Base-by-base conservation (phyloP, 2,329 filamentous ascomycete species). In the Talaromyces marneffei region DNA sequence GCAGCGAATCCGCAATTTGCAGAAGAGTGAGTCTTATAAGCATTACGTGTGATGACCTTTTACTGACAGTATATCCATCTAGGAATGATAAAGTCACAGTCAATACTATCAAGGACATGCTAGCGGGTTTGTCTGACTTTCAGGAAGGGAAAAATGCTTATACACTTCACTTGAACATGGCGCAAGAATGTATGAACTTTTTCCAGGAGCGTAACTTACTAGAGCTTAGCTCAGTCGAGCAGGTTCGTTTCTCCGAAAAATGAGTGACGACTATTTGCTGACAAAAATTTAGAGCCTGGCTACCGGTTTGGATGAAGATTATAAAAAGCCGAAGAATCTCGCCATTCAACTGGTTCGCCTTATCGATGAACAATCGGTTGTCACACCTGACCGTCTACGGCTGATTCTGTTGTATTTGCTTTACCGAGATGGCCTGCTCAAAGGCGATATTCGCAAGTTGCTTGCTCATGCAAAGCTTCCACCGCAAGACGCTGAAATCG, bases 81-180 rank as follows among this genome's bases (percentile, higher is more conserved):
- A 83, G 83, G 65, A 85, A 89, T 61, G 83, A 87, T 33, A 82
- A 85, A 52, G 88, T 87, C 42, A 95, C 85, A 71, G 80, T 99
- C 60, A 96, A 92, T 75, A 89, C 90, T 27, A 96, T 99, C 75
- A 91, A 94, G 71, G 92, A 97, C 75, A 99, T 99, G 94, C 80
- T 99, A 78, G 94, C 91, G 14, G 93, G 92, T 8, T 78, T 99
- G 62, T 92, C 92, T 12, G 91, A 97, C 71, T 99, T 97, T 70
- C 91, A 96, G 70, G 89, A 95, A 75, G 91, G 94, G 82, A 97
- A 97, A 74, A 91, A 96, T 71, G 88, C 91, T 1, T 99, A 97
- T 74, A 94, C 92, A 0, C 79, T 99, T 59, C 94, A 99, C 75
- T 81, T 99, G 44, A 93, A 87, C 67, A 97, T 99, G 93, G 94